phyloP scores from a whole-genome alignment of 1,284 basidiomycete species.

The Boletus albobrunnescens region DNA sequence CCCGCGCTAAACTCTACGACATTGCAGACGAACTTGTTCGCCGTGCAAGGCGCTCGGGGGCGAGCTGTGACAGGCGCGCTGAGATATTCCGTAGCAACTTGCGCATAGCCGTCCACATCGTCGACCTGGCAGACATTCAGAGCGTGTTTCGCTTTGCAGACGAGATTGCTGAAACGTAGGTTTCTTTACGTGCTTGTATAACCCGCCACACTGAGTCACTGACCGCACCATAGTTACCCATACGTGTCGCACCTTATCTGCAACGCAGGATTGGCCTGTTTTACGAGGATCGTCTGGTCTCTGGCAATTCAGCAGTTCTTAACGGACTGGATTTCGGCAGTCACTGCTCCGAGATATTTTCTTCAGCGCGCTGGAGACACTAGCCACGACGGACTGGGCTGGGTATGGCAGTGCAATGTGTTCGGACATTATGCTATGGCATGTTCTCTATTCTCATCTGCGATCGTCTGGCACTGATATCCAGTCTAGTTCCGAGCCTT shows the following conservation, averaged over 20 bases:
- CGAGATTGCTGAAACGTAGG: constrained; percentile 54
- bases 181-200: constrained; percentile 8
- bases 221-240: constrained; percentile 54
- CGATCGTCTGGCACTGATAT: constrained; percentile 10
- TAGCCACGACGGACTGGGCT: constrained; percentile 72
- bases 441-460: constrained; percentile 33
- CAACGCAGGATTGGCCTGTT: constrained; percentile 77
- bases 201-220: background rate
- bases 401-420: constrained; percentile 83
- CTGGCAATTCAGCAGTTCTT: constrained; percentile 50
- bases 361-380: constrained; percentile 58
- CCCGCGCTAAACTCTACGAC: constrained; percentile 50
- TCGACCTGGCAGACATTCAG: constrained; percentile 64
- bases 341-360: constrained; percentile 62
- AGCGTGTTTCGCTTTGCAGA: constrained; percentile 66
- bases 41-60: constrained; percentile 27
- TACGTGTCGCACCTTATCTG: constrained; percentile 80
- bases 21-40: constrained; percentile 54
- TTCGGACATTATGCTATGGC: constrained; percentile 83
- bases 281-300: constrained; percentile 56
- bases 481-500: constrained; percentile 55
- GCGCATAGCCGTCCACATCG: constrained; percentile 54
- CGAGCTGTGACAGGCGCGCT: constrained; percentile 47
- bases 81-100: constrained; percentile 60
- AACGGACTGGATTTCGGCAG: constrained; percentile 42